Conservation (phyloP, 1,139 yeast genomes). For the Candida sojae region DNA sequence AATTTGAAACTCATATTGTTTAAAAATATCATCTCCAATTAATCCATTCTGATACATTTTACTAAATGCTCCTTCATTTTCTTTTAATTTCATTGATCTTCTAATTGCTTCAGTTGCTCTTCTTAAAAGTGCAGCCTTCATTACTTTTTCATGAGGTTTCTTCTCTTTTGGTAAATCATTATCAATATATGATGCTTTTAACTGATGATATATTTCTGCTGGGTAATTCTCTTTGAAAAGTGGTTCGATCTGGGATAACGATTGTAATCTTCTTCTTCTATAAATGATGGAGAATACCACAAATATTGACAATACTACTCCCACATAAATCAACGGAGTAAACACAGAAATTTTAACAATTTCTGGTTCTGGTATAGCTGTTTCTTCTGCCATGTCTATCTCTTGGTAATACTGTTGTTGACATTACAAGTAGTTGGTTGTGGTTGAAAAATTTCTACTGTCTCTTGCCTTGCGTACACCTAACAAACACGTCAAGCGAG, state of each 20-base stretch:
- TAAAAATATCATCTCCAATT: slow-evolving; percentile 85
- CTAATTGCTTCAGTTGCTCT: slow-evolving; percentile 75
- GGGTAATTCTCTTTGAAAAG: slow-evolving; percentile 72
- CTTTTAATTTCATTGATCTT: slow-evolving; percentile 70
- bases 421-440: background rate
- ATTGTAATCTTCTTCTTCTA: slow-evolving; percentile 57
- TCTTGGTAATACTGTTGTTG: background rate
- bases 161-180: slow-evolving; percentile 40
- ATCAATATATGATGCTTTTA: slow-evolving; percentile 48
- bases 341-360: slow-evolving; percentile 63
- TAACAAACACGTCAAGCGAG: slow-evolving; percentile 3
- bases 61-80: slow-evolving; percentile 65
- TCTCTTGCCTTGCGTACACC: too few species aligned
- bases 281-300: slow-evolving; percentile 73
- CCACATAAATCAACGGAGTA: slow-evolving; percentile 83
- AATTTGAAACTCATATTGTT: slow-evolving; percentile 74
- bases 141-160: slow-evolving; percentile 75
- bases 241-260: slow-evolving; percentile 61
- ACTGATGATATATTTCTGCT: slow-evolving; percentile 60
- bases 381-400: slow-evolving; percentile 15
- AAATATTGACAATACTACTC: slow-evolving; percentile 68
- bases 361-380: slow-evolving; percentile 13
- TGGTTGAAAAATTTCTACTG: slow-evolving; percentile 1
- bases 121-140: slow-evolving; percentile 81
- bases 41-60: slow-evolving; percentile 83